phyloP scores from a whole-genome alignment of 2,329 filamentous ascomycete species.

The Fusarium cyanostomum region DNA sequence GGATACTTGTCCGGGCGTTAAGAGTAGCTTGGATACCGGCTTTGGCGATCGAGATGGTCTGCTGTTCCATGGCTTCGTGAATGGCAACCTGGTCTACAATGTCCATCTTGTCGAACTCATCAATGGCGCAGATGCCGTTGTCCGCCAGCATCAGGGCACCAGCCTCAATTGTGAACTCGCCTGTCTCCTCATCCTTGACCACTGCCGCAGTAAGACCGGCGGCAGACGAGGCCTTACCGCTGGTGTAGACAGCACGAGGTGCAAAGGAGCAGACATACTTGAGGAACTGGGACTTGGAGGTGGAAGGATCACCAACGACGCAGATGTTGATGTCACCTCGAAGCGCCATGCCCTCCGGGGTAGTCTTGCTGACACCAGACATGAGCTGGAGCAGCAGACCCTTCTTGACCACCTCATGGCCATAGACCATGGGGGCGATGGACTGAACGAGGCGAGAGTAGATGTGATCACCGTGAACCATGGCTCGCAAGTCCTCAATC shows the following conservation, averaged over 20 bases:
- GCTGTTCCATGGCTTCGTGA: slow-evolving; percentile 99
- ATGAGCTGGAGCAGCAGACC: slow-evolving; percentile 92
- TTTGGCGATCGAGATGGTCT: slow-evolving; percentile 98
- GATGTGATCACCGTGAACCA: slow-evolving; percentile 96
- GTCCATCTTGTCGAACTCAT: slow-evolving; percentile 99
- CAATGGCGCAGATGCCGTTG: slow-evolving; percentile 97
- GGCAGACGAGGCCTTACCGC: slow-evolving; percentile 95
- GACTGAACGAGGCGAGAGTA: slow-evolving; percentile 93
- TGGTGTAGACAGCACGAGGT: slow-evolving; percentile 97
- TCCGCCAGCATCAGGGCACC: slow-evolving; percentile 97
- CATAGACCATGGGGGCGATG: slow-evolving; percentile 95
- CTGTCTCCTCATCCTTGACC: slow-evolving; percentile 97
- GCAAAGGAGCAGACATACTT: slow-evolving; percentile 98
- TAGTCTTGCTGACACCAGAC: slow-evolving; percentile 93
- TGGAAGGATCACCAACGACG: slow-evolving; percentile 95
- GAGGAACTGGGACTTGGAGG: slow-evolving; percentile 96
- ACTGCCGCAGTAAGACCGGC: slow-evolving; percentile 97
- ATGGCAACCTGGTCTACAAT: slow-evolving; percentile 97
- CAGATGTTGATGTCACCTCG: slow-evolving; percentile 99
- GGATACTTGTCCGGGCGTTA: slow-evolving; percentile 93
- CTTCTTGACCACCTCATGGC: slow-evolving; percentile 98
- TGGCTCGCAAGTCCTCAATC: slow-evolving; percentile 88
- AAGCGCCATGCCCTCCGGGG: slow-evolving; percentile 92
- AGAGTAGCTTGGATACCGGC: slow-evolving; percentile 97
- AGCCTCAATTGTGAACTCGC: slow-evolving; percentile 98